Percentiles rank a stretch among this genome's conserved stretches.
phyloP scores from a whole-genome alignment of 768 basidiomycete genomes.

The Favolaschia claudopus region DNA sequence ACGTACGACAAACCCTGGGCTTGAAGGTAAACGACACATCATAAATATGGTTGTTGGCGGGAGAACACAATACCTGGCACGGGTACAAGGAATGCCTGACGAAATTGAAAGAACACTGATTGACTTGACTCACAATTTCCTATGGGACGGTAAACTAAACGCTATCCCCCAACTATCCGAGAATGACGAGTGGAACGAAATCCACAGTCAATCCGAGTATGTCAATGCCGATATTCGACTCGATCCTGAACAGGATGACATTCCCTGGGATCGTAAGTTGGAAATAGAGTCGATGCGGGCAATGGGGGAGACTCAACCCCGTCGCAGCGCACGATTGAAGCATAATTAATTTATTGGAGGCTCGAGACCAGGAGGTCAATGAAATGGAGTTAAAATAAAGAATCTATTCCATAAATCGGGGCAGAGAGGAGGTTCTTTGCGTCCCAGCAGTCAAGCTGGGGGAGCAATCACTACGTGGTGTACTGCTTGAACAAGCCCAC shows the following conservation, averaged over 20 bases:
- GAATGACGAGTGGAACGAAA: constrained; percentile 27
- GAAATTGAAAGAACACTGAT: too few species aligned
- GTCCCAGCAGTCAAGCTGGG: background rate
- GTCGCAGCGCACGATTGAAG: constrained; percentile 11
- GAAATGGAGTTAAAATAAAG: background rate
- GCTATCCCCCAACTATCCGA: too few species aligned
- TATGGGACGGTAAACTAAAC: too few species aligned
- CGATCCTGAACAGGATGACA: constrained; percentile 29
- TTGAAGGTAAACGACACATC: too few species aligned
- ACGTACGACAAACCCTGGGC: too few species aligned
- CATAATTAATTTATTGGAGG: constrained; percentile 14
- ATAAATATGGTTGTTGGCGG: too few species aligned
- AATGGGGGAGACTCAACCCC: constrained; percentile 1
- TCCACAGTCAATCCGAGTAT: constrained; percentile 27
- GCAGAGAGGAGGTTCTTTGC: background rate
- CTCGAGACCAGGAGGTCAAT: constrained; percentile 16
- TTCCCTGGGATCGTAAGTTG: constrained; percentile 18
- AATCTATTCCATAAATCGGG: background rate
- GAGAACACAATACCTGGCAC: too few species aligned
- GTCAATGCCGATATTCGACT: constrained; percentile 29
- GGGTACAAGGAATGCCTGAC: too few species aligned
- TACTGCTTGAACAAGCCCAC: constrained; percentile 24
- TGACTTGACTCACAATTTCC: too few species aligned
- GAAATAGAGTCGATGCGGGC: constrained; percentile 26
- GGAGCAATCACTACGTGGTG: background rate